Conservation (phyloP, 768 basidiomycete species). For the Plicaturopsis crispa region DNA sequence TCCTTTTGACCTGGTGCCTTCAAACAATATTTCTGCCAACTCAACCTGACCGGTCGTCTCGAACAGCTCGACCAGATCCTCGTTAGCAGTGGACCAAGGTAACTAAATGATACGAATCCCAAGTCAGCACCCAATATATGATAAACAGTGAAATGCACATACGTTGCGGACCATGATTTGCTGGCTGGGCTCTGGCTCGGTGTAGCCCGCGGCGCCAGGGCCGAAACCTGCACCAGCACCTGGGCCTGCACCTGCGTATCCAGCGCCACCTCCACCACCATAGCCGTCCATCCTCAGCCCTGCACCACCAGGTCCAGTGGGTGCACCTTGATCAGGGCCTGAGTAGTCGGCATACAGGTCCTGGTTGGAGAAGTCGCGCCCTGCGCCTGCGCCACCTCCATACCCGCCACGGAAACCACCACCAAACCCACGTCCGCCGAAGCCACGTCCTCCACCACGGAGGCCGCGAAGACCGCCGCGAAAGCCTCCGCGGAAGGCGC, state of each 20-base stretch:
- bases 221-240: constrained; percentile 22
- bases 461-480: constrained; percentile 38
- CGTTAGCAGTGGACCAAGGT: constrained; percentile 98
- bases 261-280: constrained; percentile 23
- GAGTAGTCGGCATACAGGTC: constrained; percentile 91
- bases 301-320: constrained; percentile 24
- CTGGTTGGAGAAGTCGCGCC: constrained; percentile 76
- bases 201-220: constrained; percentile 23
- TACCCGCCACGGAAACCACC: constrained; percentile 54
- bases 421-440: constrained; percentile 39
- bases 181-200: constrained; percentile 79
- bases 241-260: constrained; percentile 26
- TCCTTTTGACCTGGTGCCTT: constrained; percentile 88
- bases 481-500: constrained; percentile 40
- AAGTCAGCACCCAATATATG: background rate
- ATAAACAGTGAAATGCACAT: constrained; percentile 28
- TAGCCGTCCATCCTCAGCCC: constrained; percentile 31
- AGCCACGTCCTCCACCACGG: constrained; percentile 31
- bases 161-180: constrained; percentile 99
- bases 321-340: constrained; percentile 67
- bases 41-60: constrained; percentile 96
- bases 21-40: constrained; percentile 90
- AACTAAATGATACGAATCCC: constrained; percentile 40
- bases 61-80: constrained; percentile 95
- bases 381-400: constrained; percentile 37